phyloP scores from a whole-genome alignment of 2,329 filamentous ascomycete species.

The Arthrobotrys sinensis region DNA sequence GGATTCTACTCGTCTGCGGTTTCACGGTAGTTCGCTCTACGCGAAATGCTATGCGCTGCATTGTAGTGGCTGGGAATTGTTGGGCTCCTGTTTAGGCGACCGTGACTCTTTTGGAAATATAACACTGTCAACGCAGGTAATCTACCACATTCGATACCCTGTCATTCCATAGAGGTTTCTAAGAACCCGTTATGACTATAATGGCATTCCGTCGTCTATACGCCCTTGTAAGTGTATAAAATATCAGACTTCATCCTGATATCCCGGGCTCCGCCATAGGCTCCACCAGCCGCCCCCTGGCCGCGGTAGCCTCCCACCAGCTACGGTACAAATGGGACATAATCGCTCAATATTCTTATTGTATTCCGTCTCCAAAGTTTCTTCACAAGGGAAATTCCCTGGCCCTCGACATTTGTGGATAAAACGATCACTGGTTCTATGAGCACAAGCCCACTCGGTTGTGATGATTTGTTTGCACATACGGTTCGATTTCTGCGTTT shows the following conservation, averaged over 20 bases:
- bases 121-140: conserved; percentile 14
- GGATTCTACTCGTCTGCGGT: not conserved
- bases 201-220: not conserved
- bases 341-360: not conserved
- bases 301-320: conserved; percentile 20
- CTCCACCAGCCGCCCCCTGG: not conserved
- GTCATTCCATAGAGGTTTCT: not conserved
- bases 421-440: not conserved
- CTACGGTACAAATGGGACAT: conserved; percentile 21
- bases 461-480: conserved; percentile 25
- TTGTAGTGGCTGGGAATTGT: no score
- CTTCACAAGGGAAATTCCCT: not conserved
- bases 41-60: no score
- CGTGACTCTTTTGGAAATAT: conserved; percentile 23
- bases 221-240: no score
- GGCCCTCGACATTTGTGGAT: not conserved
- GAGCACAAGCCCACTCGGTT: conserved; percentile 34
- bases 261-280: not conserved
- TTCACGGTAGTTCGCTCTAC: no score
- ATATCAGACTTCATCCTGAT: not conserved
- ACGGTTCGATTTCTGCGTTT: not conserved
- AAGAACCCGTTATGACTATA: not conserved
- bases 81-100: not conserved
- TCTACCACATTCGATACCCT: not conserved
- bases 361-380: conserved; percentile 5